Evolutionary conservation across 2,329 filamentous ascomycete genomes (phyloP).

Genomic region (Setomelanomma holmii): DNA sequence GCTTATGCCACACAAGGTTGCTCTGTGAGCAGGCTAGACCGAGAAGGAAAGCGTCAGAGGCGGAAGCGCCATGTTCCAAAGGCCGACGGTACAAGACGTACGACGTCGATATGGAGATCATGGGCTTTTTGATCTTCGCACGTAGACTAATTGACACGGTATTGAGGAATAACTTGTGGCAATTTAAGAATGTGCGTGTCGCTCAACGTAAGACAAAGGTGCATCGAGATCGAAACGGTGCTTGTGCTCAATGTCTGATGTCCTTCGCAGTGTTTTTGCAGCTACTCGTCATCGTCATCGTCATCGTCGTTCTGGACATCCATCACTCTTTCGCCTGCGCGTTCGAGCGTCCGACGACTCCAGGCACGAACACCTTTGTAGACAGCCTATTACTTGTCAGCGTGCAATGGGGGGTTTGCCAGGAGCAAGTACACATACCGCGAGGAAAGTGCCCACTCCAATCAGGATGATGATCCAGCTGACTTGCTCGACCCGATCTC

Average conservation of each 20-base stretch:
- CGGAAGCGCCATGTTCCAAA: conserved; percentile 38
- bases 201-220: conserved; percentile 5
- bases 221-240: conserved; percentile 9
- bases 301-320: conserved; percentile 78
- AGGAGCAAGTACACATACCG: no score
- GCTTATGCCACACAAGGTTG: conserved; percentile 27
- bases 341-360: conserved; percentile 75
- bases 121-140: conserved; percentile 74
- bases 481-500: conserved; percentile 78
- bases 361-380: conserved; percentile 82
- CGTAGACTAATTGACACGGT: conserved; percentile 94
- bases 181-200: conserved; percentile 96
- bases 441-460: conserved; percentile 80
- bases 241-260: neutral
- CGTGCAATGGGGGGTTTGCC: neutral
- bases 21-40: conserved; percentile 31
- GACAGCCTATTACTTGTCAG: conserved; percentile 64
- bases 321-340: conserved; percentile 78
- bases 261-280: conserved; percentile 3
- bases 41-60: conserved; percentile 30
- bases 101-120: conserved; percentile 32
- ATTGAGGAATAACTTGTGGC: conserved; percentile 74
- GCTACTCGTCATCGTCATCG: conserved; percentile 59
- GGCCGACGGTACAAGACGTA: conserved; percentile 44
- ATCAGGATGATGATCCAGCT: conserved; percentile 81